phyloP scores from a whole-genome alignment of 768 basidiomycete species.

The Mycena pura region DNA sequence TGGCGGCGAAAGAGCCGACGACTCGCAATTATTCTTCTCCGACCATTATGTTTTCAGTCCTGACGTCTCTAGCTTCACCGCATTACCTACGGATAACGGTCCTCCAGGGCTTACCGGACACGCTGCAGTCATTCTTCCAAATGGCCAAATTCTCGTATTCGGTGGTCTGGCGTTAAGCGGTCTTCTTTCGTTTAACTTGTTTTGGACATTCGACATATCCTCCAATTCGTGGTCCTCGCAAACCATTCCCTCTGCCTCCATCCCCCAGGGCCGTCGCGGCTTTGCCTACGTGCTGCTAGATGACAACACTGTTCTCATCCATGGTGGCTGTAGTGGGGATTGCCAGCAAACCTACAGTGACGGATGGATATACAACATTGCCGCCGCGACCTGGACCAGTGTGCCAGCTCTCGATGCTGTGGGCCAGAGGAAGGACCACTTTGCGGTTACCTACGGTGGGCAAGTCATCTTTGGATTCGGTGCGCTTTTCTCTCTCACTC shows the following conservation, averaged over 20 bases:
- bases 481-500: constrained; percentile 41
- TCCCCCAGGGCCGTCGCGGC: constrained; percentile 66
- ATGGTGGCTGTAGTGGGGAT: constrained; percentile 74
- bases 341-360: constrained; percentile 62
- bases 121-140: constrained; percentile 67
- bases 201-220: constrained; percentile 72
- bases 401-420: constrained; percentile 60
- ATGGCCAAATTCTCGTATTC: constrained; percentile 74
- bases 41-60: constrained; percentile 73
- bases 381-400: constrained; percentile 64
- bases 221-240: constrained; percentile 57
- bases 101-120: constrained; percentile 81
- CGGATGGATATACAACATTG: constrained; percentile 75
- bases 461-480: constrained; percentile 82
- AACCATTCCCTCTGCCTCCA: constrained; percentile 40
- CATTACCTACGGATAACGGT: constrained; percentile 58
- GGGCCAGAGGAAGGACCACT: constrained; percentile 75
- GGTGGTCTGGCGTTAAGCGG: constrained; percentile 67
- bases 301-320: constrained; percentile 68
- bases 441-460: constrained; percentile 65
- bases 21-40: constrained; percentile 65
- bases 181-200: constrained; percentile 61
- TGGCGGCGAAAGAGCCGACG: constrained; percentile 86
- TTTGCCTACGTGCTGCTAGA: constrained; percentile 62
- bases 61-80: constrained; percentile 54